Base-by-base conservation (phyloP, 768 basidiomycete species). In the Amanita polypyramis region DNA sequence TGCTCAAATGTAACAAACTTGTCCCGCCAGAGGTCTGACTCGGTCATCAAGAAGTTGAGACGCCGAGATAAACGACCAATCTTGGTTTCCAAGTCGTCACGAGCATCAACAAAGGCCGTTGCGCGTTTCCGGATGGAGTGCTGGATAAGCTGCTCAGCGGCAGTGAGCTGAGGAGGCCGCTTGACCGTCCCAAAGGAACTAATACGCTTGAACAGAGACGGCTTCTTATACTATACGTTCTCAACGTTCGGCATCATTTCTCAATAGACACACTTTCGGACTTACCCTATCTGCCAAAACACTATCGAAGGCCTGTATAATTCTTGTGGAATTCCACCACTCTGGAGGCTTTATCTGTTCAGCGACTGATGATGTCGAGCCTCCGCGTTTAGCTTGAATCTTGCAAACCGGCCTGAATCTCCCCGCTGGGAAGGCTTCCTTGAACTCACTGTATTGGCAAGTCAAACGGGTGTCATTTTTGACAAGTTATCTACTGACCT, bases 1-100 rank as follows among this genome's bases (percentile, higher is more conserved):
- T 85, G 82, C 62, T 96, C 93, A 55, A 96, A 95, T 11, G 86
- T 85, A 43, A 93, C 86, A 56, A 95, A 95, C 60, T 93, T 94
- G 65, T 92, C 85, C 51, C 90, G 73, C 91, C 92, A 95, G 40
- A 91, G 66, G 57, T 91, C 88, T 4, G 80, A 81, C 63, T 91
- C 89, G 1, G 88, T 89, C 85, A 92, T 89, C 57, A 93, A 70
- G 72, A 91, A 93, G 67, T 91, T 91, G 54, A 93, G 76, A 42
- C 90, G 74, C 46, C 89, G 76, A 37, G 82, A 85, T 25, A 92
- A 73, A 35, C 90, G 79, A 25, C 89, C 91, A 54, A 93, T 91
- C 74, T 92, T 94, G 39, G 87, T 88, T 70, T 95, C 92, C 19
- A 95, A 77, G 57, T 93, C 91, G 61, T 94, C 93, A 30, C 93